Conservation (phyloP, 2,329 filamentous ascomycete species). For the Arthrobotrys conoides region DNA sequence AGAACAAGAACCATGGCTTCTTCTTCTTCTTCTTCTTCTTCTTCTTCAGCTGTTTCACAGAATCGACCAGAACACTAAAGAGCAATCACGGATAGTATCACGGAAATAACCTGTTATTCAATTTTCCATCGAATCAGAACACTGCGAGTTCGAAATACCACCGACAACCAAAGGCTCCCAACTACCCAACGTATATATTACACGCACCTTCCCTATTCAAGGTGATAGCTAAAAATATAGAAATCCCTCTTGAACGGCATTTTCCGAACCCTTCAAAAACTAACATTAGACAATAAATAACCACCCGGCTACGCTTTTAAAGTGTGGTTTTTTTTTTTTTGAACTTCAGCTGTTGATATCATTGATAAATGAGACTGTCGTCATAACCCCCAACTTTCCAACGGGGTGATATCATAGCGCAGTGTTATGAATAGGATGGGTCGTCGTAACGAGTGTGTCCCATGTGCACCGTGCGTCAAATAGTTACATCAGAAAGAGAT, state of each 20-base stretch:
- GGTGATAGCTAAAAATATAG: neutral
- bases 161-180: neutral
- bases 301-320: neutral
- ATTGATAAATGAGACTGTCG: slow-evolving; percentile 29
- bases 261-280: neutral
- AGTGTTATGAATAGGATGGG: neutral
- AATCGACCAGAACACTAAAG: neutral
- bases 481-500: neutral
- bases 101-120: neutral
- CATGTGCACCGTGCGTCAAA: slow-evolving; percentile 22
- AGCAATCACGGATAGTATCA: slow-evolving; percentile 2
- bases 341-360: slow-evolving; percentile 18
- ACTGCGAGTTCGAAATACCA: neutral
- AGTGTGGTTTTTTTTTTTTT: neutral
- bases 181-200: neutral
- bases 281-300: neutral
- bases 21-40: neutral
- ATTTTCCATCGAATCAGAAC: slow-evolving; percentile 10
- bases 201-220: neutral
- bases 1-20: neutral
- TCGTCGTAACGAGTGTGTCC: slow-evolving; percentile 11
- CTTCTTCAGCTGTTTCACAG: neutral
- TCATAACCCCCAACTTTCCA: slow-evolving; percentile 20
- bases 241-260: neutral
- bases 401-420: slow-evolving; percentile 24